Base-by-base conservation (phyloP, 768 basidiomycete species). In the Mycena kentingensis region DNA sequence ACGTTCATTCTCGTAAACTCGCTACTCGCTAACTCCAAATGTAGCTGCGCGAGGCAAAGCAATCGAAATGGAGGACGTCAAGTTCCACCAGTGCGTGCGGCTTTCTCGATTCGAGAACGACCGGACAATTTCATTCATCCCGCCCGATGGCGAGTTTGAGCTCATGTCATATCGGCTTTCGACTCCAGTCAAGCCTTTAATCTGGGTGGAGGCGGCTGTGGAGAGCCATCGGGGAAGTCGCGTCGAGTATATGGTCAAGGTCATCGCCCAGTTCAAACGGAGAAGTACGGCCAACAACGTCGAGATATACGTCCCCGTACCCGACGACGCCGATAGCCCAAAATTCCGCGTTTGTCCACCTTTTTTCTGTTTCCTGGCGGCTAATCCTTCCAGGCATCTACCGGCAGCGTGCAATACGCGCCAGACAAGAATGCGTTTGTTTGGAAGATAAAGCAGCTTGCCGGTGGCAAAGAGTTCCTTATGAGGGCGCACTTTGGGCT, bases 61-160 rank as follows among this genome's bases (percentile, higher is more conserved):
- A 2, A 97, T 99, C 61, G 97, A 99, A 73, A 97, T 99, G 90
- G 97, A 99, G 69, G 97, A 98, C 64, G 93, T 98, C 75, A 98
- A 98, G 69, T 99, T 99, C 76, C 97, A 99, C 66, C 97, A 99
- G 78, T 99, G 97, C 64, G 97, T 98, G 11, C 92, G 97, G 10
- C 80, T 99, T 21, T 89, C 94, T 10, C 85, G 96, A 6, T 99
- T 99, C 66, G 97, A 99, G 66, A 98, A 97, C 70, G 96, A 99
- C 73, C 88, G 97, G 54, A 98, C 96, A 1, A 99, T 98, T 65
- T 94, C 92, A 29, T 99, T 99, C 75, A 99, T 98, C 63, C 97
- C 97, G 0, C 96, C 97, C 3, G 96, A 98, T 67, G 97, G 97
- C 64, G 96, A 98, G 68, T 98, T 99, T 64, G 97, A 98, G 66